Evolutionary conservation across 2,329 filamentous ascomycete genomes (phyloP), one percentile per base, ranked within the genome.

Genomic region (Penicillium sp.): DNA sequence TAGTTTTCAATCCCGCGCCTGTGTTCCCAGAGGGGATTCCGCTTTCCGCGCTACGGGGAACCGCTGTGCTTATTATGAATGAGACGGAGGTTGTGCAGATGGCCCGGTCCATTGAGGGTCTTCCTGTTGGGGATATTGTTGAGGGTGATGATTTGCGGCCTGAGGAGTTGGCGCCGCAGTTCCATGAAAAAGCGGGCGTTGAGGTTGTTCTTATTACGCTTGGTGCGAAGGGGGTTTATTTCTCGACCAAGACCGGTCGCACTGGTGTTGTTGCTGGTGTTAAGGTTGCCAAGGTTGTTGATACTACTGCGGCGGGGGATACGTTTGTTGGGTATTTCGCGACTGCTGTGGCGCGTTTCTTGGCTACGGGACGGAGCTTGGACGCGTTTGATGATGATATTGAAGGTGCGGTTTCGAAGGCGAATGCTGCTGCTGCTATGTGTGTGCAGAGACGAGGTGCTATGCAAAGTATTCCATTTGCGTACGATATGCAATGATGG

Each of bases 1-100:
- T 91, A 1, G 80, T 95, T 16, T 81, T 95, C 60, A 96, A 96
- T 71, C 90, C 91, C 11, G 90, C 91, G 4, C 90, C 91, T 14
- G 90, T 91, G 8, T 87, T 87, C 5, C 89, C 90, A 2, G 80
- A 86, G 50, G 68, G 74, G 11, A 74, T 95, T 4, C 88, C 88
- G 2, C 37, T 62, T 11, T 37, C 33, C 0, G 50, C 61, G 28
- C 16, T 66, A 17, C 40, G 41, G 7, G 41, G 55, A 5, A 66
- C 63, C 1, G 50, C 61, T 3, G 63, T 65, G 22, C 41, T 63
- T 3, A 62, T 65, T 25, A 64, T 65, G 62, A 61, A 67, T 43
- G 61, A 65, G 44, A 62, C 64, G 8, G 60, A 67, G 56, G 59
- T 61, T 45, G 55, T 64, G 38, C 67, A 70, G 62, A 63, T 63